phyloP scores from a whole-genome alignment of 2,329 filamentous ascomycete genomes.

The Chaetomium olivaceum region DNA sequence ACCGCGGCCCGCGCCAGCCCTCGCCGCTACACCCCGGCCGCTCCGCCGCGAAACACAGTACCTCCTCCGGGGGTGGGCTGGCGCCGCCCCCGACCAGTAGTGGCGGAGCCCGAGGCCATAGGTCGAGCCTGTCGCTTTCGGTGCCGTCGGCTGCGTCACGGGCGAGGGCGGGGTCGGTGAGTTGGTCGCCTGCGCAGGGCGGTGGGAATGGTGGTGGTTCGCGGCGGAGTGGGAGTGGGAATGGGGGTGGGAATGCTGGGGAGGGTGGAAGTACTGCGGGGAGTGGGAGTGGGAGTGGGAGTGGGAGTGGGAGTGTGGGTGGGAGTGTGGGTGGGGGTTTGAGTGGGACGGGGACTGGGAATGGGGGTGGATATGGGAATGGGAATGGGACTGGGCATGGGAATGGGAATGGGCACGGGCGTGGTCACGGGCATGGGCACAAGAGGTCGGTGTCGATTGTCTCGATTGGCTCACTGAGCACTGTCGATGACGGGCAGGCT shows the following conservation, averaged over 20 bases:
- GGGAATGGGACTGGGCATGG: constrained; percentile 21
- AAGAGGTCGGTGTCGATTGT: constrained; percentile 80
- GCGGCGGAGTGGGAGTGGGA: background rate
- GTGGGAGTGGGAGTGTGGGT: constrained; percentile 18
- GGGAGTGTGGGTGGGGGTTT: background rate
- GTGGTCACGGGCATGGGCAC: constrained; percentile 57
- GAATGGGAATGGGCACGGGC: background rate
- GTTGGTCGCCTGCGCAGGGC: constrained; percentile 37
- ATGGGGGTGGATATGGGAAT: constrained; percentile 7
- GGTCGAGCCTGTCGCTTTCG: constrained; percentile 66
- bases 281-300: constrained; percentile 5
- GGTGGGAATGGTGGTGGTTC: constrained; percentile 22
- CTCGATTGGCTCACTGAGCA: constrained; percentile 64
- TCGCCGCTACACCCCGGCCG: constrained; percentile 46
- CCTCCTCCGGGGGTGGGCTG: constrained; percentile 36
- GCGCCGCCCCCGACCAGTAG: constrained; percentile 47
- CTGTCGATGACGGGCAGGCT: constrained; percentile 47
- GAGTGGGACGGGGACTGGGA: constrained; percentile 8
- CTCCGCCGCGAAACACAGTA: constrained; percentile 38
- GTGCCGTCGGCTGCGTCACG: constrained; percentile 48
- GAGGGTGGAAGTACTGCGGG: background rate
- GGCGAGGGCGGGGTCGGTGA: constrained; percentile 50
- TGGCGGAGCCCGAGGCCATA: constrained; percentile 55
- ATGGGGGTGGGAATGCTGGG: constrained; percentile 23
- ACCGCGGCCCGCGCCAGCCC: constrained; percentile 42